These are phyloP conservation scores for Sparassis latifolia DNA, from an alignment of 1,284 basidiomycete genomes.

Conservation along the genomic window DNA sequence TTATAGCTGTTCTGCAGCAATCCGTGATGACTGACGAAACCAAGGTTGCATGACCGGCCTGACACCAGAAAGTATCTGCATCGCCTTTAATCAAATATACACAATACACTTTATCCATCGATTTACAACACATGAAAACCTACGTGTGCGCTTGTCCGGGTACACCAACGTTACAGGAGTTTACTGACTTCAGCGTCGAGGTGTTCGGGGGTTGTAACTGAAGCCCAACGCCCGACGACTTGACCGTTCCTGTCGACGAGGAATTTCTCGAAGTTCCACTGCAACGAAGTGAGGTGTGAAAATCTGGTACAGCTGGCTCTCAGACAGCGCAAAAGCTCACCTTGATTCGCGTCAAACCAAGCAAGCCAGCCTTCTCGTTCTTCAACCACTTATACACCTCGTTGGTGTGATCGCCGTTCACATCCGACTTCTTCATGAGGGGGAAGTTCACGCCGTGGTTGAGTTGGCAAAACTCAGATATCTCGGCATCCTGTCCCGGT, in stretches of 20 bases:
- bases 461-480: slow-evolving; percentile 59
- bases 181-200: slow-evolving; percentile 66
- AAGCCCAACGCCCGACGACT: slow-evolving; percentile 74
- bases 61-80: too few relatives aligned
- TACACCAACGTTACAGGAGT: slow-evolving; percentile 30
- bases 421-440: slow-evolving; percentile 85
- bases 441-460: slow-evolving; percentile 85
- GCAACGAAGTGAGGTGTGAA: neutral
- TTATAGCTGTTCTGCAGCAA: too few relatives aligned
- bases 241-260: slow-evolving; percentile 65
- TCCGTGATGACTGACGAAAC: too few relatives aligned
- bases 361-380: slow-evolving; percentile 63
- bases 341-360: slow-evolving; percentile 77
- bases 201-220: slow-evolving; percentile 66
- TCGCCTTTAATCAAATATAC: too few relatives aligned
- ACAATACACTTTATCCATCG: too few relatives aligned
- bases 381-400: slow-evolving; percentile 87
- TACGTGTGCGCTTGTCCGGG: too few relatives aligned
- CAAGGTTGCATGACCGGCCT: too few relatives aligned
- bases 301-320: neutral
- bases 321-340: slow-evolving; percentile 26
- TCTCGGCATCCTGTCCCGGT: slow-evolving; percentile 63
- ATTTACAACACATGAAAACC: too few relatives aligned
- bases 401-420: slow-evolving; percentile 79
- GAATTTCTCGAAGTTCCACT: slow-evolving; percentile 85